A percentile compares a stretch with the other conserved stretches of the same genome.
Evolutionary conservation across 2,329 filamentous ascomycete species (phyloP).

Genomic region (Xylariaceae sp.): DNA sequence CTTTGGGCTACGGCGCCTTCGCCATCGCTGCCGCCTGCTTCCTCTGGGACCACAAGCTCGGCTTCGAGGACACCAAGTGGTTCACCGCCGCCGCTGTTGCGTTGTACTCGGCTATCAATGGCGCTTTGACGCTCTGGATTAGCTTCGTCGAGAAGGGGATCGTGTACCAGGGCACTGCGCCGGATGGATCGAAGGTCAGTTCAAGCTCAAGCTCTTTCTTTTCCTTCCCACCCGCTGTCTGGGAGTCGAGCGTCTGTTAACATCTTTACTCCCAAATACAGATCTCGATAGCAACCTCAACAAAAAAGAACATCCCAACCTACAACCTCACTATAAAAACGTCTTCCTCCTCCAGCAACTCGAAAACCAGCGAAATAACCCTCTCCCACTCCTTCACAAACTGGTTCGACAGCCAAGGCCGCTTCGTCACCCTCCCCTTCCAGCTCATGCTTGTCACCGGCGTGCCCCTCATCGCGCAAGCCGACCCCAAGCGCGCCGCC

Average conservation of each 20-base stretch:
- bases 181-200: slow-evolving; percentile 48
- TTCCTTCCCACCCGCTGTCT: too few relatives aligned
- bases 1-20: slow-evolving; percentile 79
- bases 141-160: slow-evolving; percentile 75
- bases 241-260: too few relatives aligned
- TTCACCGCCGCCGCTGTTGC: slow-evolving; percentile 77
- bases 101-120: slow-evolving; percentile 76
- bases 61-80: slow-evolving; percentile 80
- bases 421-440: slow-evolving; percentile 71
- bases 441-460: slow-evolving; percentile 71
- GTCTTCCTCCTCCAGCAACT: slow-evolving; percentile 38
- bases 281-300: slow-evolving; percentile 69
- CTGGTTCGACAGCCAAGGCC: slow-evolving; percentile 73
- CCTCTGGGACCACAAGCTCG: slow-evolving; percentile 84
- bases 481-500: slow-evolving; percentile 58
- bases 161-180: slow-evolving; percentile 70
- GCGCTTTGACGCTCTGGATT: slow-evolving; percentile 75
- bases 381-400: slow-evolving; percentile 63
- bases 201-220: too few relatives aligned
- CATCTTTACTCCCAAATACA: too few relatives aligned
- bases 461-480: slow-evolving; percentile 61
- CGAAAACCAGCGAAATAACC: slow-evolving; percentile 42
- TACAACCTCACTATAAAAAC: slow-evolving; percentile 71
- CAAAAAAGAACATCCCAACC: slow-evolving; percentile 74
- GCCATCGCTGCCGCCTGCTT: slow-evolving; percentile 78